These are phyloP conservation scores for Zostera marina DNA, from an alignment of 116 monocot genomes.

Conservation along the genomic window DNA sequence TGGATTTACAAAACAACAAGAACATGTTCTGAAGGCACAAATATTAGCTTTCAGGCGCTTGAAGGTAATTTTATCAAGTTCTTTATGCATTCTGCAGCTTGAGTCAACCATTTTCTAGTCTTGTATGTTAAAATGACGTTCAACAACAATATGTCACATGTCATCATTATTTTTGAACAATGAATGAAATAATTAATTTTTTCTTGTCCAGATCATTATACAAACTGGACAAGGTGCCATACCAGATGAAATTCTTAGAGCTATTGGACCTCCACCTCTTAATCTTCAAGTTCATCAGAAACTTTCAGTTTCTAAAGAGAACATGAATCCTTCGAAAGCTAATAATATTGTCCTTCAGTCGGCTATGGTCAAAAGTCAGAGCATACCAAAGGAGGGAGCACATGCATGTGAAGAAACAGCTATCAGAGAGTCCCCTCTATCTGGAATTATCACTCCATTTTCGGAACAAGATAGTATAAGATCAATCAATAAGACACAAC, in stretches of 20 bases:
- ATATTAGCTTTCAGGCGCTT: constrained; percentile 82
- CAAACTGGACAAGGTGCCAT: constrained; percentile 72
- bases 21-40: constrained; percentile 89
- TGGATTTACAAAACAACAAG: constrained; percentile 79
- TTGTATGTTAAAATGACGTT: background rate
- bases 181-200: constrained; percentile 1
- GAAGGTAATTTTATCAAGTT: constrained; percentile 32
- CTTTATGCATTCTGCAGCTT: background rate
- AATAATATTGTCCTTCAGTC: constrained; percentile 18
- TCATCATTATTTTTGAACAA: background rate
- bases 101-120: background rate
- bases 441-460: constrained; percentile 13
- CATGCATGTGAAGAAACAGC: constrained; percentile 30
- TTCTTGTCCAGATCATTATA: constrained; percentile 5
- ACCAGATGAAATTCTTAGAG: constrained; percentile 64
- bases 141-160: background rate
- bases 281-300: constrained; percentile 12
- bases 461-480: constrained; percentile 22
- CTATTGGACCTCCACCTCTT: constrained; percentile 56
- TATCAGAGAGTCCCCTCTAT: background rate
- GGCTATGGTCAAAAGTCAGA: constrained; percentile 11
- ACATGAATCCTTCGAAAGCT: constrained; percentile 18
- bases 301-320: constrained; percentile 18
- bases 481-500: constrained; percentile 24
- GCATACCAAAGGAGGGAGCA: constrained; percentile 28